A percentile compares a stretch with the other conserved stretches of the same genome.
Conservation (phyloP, 2,329 filamentous ascomycete genomes). For the Colletotrichum simmondsii region DNA sequence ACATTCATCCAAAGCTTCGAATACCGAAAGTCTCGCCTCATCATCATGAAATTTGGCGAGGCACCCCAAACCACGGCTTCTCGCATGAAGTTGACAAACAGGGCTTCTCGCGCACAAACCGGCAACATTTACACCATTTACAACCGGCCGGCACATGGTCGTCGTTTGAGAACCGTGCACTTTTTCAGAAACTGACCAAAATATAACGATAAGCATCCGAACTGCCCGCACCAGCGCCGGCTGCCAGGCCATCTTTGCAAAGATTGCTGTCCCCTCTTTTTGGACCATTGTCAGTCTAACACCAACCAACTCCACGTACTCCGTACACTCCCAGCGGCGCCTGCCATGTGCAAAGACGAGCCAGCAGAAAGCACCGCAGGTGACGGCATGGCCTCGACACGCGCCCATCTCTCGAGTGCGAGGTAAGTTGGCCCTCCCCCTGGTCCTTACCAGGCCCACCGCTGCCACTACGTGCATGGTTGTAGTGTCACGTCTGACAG, state of each 20-base stretch:
- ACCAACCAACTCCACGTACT: neutral
- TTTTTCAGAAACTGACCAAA: neutral
- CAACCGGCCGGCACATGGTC: neutral
- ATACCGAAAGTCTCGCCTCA: neutral
- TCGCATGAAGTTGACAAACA: neutral
- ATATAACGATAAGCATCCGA: neutral
- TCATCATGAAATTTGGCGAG: neutral
- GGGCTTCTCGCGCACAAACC: neutral
- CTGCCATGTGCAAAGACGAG: conserved; percentile 21
- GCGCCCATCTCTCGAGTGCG: conserved; percentile 23
- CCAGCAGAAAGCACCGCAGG: conserved; percentile 13
- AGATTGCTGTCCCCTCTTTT: neutral
- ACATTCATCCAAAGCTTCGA: neutral
- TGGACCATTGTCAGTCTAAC: neutral
- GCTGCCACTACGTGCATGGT: neutral
- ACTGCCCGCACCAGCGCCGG: neutral
- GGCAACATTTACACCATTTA: neutral
- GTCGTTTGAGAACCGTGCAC: neutral
- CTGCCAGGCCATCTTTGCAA: neutral
- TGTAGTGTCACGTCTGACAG: conserved; percentile 18
- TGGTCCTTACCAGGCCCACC: neutral
- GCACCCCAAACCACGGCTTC: neutral
- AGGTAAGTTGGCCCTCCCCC: conserved; percentile 9
- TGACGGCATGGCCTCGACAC: conserved; percentile 24
- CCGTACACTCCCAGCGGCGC: neutral